These are phyloP conservation scores for Pleomassaria siparia DNA, from an alignment of 2,329 filamentous ascomycete genomes.

Conservation along the genomic window DNA sequence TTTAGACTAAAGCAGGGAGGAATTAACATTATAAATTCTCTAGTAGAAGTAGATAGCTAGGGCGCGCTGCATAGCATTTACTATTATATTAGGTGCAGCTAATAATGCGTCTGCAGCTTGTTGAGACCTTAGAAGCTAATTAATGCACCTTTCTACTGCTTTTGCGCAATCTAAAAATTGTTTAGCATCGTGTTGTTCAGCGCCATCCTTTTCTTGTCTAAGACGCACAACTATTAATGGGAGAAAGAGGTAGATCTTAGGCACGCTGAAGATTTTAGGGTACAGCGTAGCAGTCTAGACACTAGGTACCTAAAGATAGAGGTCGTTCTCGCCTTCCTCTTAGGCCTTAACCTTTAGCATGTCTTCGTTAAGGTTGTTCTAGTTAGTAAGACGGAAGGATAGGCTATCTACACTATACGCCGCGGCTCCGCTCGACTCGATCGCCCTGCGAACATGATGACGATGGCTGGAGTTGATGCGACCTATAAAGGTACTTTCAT, in stretches of 20 bases:
- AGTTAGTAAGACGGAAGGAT: slow-evolving; percentile 36
- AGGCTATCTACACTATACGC: slow-evolving; percentile 35
- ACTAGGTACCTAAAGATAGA: slow-evolving; percentile 47
- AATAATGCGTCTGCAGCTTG: slow-evolving; percentile 4
- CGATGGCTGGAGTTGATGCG: slow-evolving; percentile 12
- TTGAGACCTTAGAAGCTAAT: slow-evolving; percentile 13
- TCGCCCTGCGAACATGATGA: slow-evolving; percentile 13
- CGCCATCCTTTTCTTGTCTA: slow-evolving; percentile 45
- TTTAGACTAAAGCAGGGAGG: slow-evolving; percentile 44
- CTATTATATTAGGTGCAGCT: slow-evolving; percentile 30
- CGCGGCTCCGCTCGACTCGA: slow-evolving; percentile 16
- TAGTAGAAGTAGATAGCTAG: slow-evolving; percentile 52
- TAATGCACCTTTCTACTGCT: slow-evolving; percentile 37
- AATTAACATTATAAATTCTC: slow-evolving; percentile 46
- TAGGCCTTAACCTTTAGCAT: slow-evolving; percentile 37
- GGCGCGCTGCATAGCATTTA: slow-evolving; percentile 47
- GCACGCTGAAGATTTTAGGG: slow-evolving; percentile 45
- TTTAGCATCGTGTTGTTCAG: slow-evolving; percentile 20
- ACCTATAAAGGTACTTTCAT: slow-evolving; percentile 43
- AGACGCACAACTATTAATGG: slow-evolving; percentile 41
- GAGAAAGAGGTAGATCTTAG: slow-evolving; percentile 41
- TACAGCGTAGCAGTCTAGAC: slow-evolving; percentile 47
- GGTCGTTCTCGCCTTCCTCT: slow-evolving; percentile 48
- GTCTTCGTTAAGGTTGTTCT: slow-evolving; percentile 33
- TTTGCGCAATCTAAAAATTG: slow-evolving; percentile 39